These are phyloP conservation scores for Rhododendron mucronatum DNA, from an alignment of 148 eudicot species.

Conservation along the genomic window DNA sequence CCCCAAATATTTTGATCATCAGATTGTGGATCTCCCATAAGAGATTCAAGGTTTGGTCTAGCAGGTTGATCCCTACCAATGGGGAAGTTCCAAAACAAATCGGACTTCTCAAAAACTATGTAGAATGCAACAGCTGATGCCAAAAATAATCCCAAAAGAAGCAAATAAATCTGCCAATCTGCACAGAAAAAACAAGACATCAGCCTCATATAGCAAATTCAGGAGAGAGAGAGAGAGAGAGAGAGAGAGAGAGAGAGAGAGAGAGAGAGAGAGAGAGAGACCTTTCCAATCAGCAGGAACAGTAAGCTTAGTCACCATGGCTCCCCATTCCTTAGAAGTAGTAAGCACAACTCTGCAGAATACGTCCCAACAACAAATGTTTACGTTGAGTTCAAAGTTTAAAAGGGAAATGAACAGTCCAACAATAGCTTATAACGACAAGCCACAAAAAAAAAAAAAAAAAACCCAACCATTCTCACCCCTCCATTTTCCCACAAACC, in stretches of 20 bases:
- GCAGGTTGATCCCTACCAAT: slow-evolving; percentile 25
- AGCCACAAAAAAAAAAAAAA: neutral
- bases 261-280: slow-evolving; percentile 15
- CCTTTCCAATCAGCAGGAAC: slow-evolving; percentile 97
- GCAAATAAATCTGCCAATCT: slow-evolving; percentile 89
- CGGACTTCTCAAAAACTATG: slow-evolving; percentile 61
- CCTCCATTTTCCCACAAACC: neutral
- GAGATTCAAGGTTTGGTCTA: slow-evolving; percentile 27
- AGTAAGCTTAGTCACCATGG: slow-evolving; percentile 66
- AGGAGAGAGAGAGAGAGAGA: neutral
- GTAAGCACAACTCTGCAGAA: slow-evolving; percentile 76
- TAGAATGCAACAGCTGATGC: slow-evolving; percentile 61
- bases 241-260: slow-evolving; percentile 16
- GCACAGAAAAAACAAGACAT: slow-evolving; percentile 21
- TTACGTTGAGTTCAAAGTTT: neutral
- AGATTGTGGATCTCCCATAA: slow-evolving; percentile 39
- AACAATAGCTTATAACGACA: neutral
- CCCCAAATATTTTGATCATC: slow-evolving; percentile 32
- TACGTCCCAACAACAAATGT: neutral
- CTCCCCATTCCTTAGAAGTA: slow-evolving; percentile 69
- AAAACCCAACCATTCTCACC: neutral
- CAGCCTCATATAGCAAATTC: neutral
- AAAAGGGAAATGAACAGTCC: neutral
- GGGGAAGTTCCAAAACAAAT: slow-evolving; percentile 80
- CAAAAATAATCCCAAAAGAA: slow-evolving; percentile 67